Base-by-base conservation (phyloP, 805 yeast species). In the Zygosaccharomyces bailii region DNA sequence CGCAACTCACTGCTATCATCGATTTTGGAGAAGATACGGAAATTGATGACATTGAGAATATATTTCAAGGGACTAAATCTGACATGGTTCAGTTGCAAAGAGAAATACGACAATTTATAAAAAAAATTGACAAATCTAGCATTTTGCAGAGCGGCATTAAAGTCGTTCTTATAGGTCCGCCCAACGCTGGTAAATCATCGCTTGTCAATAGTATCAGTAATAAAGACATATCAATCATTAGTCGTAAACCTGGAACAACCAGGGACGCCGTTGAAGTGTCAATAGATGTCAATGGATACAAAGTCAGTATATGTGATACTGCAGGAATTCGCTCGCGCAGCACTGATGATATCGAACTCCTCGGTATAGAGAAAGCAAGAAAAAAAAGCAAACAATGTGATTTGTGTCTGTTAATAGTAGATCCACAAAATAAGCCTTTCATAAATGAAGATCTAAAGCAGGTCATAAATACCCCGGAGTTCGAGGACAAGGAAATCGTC, bases 11-110 rank as follows among this genome's bases (percentile, higher is more conserved):
- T 0, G 96, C 98, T 0, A 74, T 90, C 2, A 87, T 93, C 31
- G 99, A 93, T 65, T 93, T 93, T 65, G 91, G 96, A 6, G 98
- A 93, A 45, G 99, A 93, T 56, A 87, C 87, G 46, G 95, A 86
- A 50, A 71, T 86, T 23, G 88, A 82, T 10, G 85, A 83, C 54
- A 73, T 78, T 0, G 74, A 74, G 10, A 61, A 66, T 10, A 68
- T 86, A 11, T 73, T 86, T 45, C 66, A 62, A 4, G 62, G 65
- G 0, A 89, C 86, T 0, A 70, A 68, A 5, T 27, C 18, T 0
- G 71, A 72, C 45, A 69, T 86, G 3, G 45, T 48, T 1, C 13
- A 14, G 0, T 55, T 90, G 9, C 63, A 72, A 13, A 4, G 3
- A 0, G 80, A 82, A 24, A 70, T 89, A 10, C 45, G 56, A 0